Evolutionary conservation across 2,329 filamentous ascomycete genomes (phyloP).

Genomic region (Xylariomycetidae sp.): DNA sequence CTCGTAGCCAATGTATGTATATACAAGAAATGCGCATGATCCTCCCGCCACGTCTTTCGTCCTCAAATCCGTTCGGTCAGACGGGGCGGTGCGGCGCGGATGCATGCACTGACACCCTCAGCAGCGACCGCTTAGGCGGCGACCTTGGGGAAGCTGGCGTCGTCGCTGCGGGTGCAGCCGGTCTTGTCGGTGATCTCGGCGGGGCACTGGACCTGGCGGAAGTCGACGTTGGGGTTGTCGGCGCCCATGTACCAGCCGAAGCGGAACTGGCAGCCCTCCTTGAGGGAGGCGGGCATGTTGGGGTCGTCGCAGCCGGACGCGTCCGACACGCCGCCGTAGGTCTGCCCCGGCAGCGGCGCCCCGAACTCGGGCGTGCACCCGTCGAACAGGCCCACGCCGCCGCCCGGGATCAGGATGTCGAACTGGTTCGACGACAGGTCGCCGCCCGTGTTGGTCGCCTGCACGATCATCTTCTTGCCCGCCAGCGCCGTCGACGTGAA

Average conservation of each 20-base stretch:
- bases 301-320: constrained; percentile 32
- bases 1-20: constrained; percentile 1
- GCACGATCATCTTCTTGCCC: constrained; percentile 52
- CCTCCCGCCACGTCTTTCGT: too few relatives aligned
- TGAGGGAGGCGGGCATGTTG: constrained; percentile 35
- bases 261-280: constrained; percentile 44
- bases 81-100: background rate
- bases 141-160: constrained; percentile 14
- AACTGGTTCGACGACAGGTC: constrained; percentile 48
- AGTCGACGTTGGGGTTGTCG: constrained; percentile 40
- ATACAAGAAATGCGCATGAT: constrained; percentile 7
- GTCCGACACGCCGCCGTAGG: constrained; percentile 41
- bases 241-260: constrained; percentile 47
- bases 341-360: constrained; percentile 30
- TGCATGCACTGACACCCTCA: background rate
- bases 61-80: too few relatives aligned
- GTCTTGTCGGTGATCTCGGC: constrained; percentile 36
- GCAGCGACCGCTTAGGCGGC: background rate
- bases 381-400: constrained; percentile 43
- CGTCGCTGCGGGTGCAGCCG: constrained; percentile 28
- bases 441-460: constrained; percentile 50
- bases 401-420: constrained; percentile 42
- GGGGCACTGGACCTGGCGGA: constrained; percentile 42
- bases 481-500: constrained; percentile 36
- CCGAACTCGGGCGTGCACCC: constrained; percentile 37